Evolutionary conservation across 1,284 basidiomycete genomes (phyloP).

Genomic region (Ceratorhiza oryzae-sativae): DNA sequence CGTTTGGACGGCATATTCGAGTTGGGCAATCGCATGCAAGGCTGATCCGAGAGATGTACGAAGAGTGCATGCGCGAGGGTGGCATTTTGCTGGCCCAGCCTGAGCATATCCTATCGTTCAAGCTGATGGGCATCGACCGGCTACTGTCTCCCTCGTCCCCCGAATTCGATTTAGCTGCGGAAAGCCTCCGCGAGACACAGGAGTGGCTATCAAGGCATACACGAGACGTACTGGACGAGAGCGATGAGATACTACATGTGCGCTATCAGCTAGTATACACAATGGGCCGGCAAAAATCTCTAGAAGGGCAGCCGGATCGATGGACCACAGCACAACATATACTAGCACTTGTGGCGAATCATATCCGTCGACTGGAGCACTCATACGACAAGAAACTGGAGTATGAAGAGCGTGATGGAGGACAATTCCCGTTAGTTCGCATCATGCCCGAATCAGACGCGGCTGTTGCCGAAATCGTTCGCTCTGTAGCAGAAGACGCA

Average conservation of each 20-base stretch:
- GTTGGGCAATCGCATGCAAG: slow-evolving; percentile 43
- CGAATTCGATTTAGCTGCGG: slow-evolving; percentile 34
- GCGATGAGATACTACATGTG: slow-evolving; percentile 60
- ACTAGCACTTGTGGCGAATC: slow-evolving; percentile 47
- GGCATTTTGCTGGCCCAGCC: slow-evolving; percentile 61
- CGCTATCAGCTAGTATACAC: slow-evolving; percentile 62
- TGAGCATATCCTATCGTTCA: slow-evolving; percentile 62
- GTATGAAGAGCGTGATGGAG: slow-evolving; percentile 40
- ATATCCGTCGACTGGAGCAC: slow-evolving; percentile 40
- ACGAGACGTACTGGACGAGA: slow-evolving; percentile 62
- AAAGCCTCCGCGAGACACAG: slow-evolving; percentile 47
- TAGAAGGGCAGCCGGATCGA: slow-evolving; percentile 58
- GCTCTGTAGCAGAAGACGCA: slow-evolving; percentile 45
- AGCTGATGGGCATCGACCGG: slow-evolving; percentile 56
- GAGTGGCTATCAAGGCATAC: slow-evolving; percentile 52
- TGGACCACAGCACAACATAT: slow-evolving; percentile 58
- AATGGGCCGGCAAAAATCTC: slow-evolving; percentile 49
- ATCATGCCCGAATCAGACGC: slow-evolving; percentile 43
- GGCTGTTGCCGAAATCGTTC: background rate
- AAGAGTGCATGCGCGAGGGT: slow-evolving; percentile 52
- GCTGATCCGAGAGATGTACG: slow-evolving; percentile 49
- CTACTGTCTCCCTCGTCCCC: slow-evolving; percentile 40
- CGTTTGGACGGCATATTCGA: slow-evolving; percentile 56
- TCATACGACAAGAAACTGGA: slow-evolving; percentile 42
- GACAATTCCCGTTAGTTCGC: slow-evolving; percentile 51